These are phyloP conservation scores for Pyrus communis DNA, from an alignment of 306 rosid genomes.

Conservation along the genomic window DNA sequence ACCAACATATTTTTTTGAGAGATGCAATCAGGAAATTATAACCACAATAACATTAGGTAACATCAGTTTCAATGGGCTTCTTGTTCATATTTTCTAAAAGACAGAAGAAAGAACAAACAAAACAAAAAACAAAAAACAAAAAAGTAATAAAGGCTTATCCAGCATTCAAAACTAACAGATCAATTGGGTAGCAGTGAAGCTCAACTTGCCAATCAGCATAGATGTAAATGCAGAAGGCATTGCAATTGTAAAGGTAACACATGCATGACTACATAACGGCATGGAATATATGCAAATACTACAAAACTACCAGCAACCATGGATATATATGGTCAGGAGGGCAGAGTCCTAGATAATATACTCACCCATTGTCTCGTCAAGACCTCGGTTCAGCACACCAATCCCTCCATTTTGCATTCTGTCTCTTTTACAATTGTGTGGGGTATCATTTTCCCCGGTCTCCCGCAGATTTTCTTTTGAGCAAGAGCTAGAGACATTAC, in stretches of 20 bases:
- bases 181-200: background rate
- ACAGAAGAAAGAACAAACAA: background rate
- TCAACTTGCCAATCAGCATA: background rate
- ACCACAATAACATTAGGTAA: background rate
- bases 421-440: slow-evolving; percentile 24
- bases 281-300: background rate
- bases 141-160: background rate
- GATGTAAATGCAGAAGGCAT: background rate
- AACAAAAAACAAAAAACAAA: background rate
- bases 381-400: slow-evolving; percentile 35
- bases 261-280: background rate
- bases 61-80: background rate
- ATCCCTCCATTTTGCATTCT: slow-evolving; percentile 29
- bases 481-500: slow-evolving; percentile 7
- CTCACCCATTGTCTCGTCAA: slow-evolving; percentile 69
- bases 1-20: background rate
- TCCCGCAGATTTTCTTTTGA: slow-evolving; percentile 21
- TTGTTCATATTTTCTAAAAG: background rate
- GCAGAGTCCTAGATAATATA: slow-evolving; percentile 14
- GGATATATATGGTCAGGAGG: background rate
- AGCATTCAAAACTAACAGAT: background rate
- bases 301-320: background rate
- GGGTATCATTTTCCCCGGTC: slow-evolving; percentile 13
- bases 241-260: background rate
- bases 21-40: background rate